phyloP scores from a whole-genome alignment of 2,329 filamentous ascomycete species.

The Aureobasidium zeae region DNA sequence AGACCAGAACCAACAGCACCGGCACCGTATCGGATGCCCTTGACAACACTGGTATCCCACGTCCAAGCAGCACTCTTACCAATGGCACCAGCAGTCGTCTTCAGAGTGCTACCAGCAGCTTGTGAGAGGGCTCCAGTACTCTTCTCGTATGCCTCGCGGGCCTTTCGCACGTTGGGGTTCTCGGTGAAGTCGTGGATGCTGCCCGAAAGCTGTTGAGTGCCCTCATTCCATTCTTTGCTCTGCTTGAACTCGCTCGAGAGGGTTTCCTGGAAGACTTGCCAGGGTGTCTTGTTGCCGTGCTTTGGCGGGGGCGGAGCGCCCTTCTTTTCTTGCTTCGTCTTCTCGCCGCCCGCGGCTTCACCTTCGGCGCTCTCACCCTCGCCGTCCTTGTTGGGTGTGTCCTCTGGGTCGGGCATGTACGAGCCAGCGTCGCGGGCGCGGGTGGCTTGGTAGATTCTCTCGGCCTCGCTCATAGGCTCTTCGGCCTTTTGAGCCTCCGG shows the following conservation, averaged over 20 bases:
- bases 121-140: slow-evolving; percentile 75
- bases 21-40: slow-evolving; percentile 79
- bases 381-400: slow-evolving; percentile 29
- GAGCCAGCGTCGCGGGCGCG: slow-evolving; percentile 28
- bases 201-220: slow-evolving; percentile 85
- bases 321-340: slow-evolving; percentile 55
- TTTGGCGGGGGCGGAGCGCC: slow-evolving; percentile 75
- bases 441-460: slow-evolving; percentile 12
- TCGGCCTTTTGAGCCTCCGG: slow-evolving; percentile 21
- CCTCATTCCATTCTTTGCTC: slow-evolving; percentile 98
- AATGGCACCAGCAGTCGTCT: slow-evolving; percentile 75
- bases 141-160: slow-evolving; percentile 75
- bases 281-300: slow-evolving; percentile 95
- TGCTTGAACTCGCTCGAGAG: slow-evolving; percentile 87
- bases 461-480: slow-evolving; percentile 14
- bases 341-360: slow-evolving; percentile 29
- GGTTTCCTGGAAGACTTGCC: slow-evolving; percentile 98
- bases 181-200: slow-evolving; percentile 86
- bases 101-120: slow-evolving; percentile 69
- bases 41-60: slow-evolving; percentile 90
- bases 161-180: slow-evolving; percentile 80
- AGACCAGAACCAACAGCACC: slow-evolving; percentile 76
- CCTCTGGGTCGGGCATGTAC: slow-evolving; percentile 28
- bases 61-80: slow-evolving; percentile 92
- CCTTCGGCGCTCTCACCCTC: slow-evolving; percentile 24